Base-by-base conservation (phyloP, 176 grass and related monocot species). In the Bothriochloa decipiens region DNA sequence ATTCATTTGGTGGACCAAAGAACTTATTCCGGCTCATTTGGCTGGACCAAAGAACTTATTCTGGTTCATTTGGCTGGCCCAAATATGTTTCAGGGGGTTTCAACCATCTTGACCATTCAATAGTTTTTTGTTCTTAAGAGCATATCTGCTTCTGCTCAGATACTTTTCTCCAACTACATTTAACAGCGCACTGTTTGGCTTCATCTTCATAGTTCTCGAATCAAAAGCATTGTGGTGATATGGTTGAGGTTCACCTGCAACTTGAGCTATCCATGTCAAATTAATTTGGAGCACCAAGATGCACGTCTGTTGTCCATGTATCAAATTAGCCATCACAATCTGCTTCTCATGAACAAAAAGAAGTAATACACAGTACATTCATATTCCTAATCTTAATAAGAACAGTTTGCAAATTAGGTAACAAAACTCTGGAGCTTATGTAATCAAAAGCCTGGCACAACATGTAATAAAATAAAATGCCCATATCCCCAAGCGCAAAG, bases 211-310 rank as follows among this genome's bases (percentile, higher is more conserved):
- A 37, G 16, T 58, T 74, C 68, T 18, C 15, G 25, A 70, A 52
- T 52, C 53, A 64, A 18, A 71, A 62, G 14, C 65, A 72, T 50
- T 27, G 42, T 72, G 47, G 43, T 32, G 65, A 40, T 27, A 33
- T 78, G 47, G 45, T 33, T 36, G 42, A 78, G 49, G 36, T 20
- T 41, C 47, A 27, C 1, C 29, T 0, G 4, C 15, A 70, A 23
- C 15, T 75, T 74, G 10, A 65, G 8, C 33, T 64, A 8, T 68
- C 32, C n/a, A 50, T 76, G 32, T 5, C 52, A 81, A 63, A 76
- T 64, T 81, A 76, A 18, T 63, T 43, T 86, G 23, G 8, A 35
- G 55, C 17, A 74, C 61, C 45, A 49, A 62, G 11, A 85, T 81
- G 1, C 50, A 76, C 18, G 4, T 35, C 52, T 11, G 8, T 74